Conservation (phyloP, 805 yeast genomes). For the Candida namnaoensis region DNA sequence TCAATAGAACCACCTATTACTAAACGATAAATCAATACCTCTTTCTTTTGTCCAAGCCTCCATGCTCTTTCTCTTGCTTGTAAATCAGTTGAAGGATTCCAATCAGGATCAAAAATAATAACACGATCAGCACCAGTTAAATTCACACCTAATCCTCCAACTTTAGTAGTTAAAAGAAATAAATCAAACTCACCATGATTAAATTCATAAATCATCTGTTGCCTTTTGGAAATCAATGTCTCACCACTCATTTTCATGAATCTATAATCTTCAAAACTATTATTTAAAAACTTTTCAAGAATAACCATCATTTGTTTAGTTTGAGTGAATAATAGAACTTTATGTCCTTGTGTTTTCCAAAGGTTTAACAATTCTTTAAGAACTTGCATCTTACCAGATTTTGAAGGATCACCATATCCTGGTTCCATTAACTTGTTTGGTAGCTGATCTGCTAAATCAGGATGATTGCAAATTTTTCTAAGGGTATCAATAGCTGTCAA, state of each 20-base stretch:
- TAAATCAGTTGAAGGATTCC: conserved; percentile 97
- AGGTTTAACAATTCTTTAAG: conserved; percentile 61
- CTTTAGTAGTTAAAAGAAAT: conserved; percentile 85
- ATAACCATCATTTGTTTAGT: conserved; percentile 92
- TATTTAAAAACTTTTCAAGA: conserved; percentile 55
- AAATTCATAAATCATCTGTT: conserved; percentile 71
- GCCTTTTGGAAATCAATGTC: conserved; percentile 73
- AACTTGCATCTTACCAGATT: conserved; percentile 90
- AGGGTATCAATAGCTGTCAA: conserved; percentile 84
- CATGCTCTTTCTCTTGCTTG: conserved; percentile 97
- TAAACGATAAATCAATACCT: conserved; percentile 81
- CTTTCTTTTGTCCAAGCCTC: conserved; percentile 91
- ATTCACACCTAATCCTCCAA: conserved; percentile 93
- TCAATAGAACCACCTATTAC: conserved; percentile 95
- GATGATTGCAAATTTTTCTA: conserved; percentile 93
- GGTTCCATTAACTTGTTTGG: conserved; percentile 19
- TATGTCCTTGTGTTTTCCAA: conserved; percentile 74
- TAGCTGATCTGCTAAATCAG: conserved; percentile 58
- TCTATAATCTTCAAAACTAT: conserved; percentile 26
- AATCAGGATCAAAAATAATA: conserved; percentile 92
- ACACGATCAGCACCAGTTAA: conserved; percentile 93
- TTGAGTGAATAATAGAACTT: conserved; percentile 83
- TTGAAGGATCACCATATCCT: conserved; percentile 45
- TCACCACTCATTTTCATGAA: conserved; percentile 92
- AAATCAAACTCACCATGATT: conserved; percentile 55